Evolutionary conservation across 495 filamentous ascomycete genomes (phyloP), one percentile per base, ranked within the genome.

Genomic region (Astrothelium macrocarpum): DNA sequence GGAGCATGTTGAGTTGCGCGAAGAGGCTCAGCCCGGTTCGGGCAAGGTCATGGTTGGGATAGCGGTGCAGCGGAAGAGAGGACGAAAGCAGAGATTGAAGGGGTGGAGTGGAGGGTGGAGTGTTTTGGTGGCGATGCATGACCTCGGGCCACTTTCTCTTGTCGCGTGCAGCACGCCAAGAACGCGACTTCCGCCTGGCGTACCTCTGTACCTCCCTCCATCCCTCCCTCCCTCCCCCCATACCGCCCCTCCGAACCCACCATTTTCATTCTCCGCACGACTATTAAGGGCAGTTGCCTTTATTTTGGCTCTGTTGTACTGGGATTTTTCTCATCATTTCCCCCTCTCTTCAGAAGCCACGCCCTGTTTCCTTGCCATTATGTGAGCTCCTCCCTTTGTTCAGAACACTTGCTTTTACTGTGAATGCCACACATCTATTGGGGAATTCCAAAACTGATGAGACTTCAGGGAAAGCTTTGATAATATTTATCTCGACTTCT

Each of bases 401-500:
- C 18, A 25, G 7, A 12, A 25, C 20, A 25, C 16, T 29, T 56
- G 25, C 49, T 25, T 26, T 29, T 29, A 56, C 23, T 29, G 23
- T 25, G 0, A 29, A 10, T 5, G 9, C 23, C 20, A 28, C 12
- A 5, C 49, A 9, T 11, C 18, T 49, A 18, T 3, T 18, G 18
- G 3, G n/a, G 49, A 29, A 1, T 20, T 29, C 14, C 16, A 29
- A 16, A 26, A 12, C 59, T 60, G n/a, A 71, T 31, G 18, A 45
- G 20, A 34, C 25, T 25, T 18, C 56, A 88, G 84, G 85, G 94
- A 98, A 84, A 90, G 84, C 72, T 99, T 99, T 72, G 91, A 97
- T 71, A 90, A 89, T 72, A 96, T 97, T 78, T 89, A 94, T 75
- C 83, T 99, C 64, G 92, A 99, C 74, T 80, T 99, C 31, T 96